Base-by-base conservation (phyloP, 2,329 filamentous ascomycete species). In the Ascochyta pisi region DNA sequence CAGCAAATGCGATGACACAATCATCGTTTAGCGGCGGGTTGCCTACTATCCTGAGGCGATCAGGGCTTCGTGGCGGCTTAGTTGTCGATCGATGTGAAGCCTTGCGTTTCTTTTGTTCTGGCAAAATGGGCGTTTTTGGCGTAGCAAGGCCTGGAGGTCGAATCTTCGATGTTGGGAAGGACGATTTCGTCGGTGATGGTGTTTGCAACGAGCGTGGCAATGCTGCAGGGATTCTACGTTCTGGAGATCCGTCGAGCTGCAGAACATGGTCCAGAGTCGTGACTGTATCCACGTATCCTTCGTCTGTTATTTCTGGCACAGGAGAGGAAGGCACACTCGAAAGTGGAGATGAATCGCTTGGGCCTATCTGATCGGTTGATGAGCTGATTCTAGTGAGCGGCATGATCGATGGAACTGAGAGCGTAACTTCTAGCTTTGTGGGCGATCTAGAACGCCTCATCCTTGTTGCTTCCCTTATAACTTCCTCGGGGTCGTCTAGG, bases 1-100 rank as follows among this genome's bases (percentile, higher is more conserved):
- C 62, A 5, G 76, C 75, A 58, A 70, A 76, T 16, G 68, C 67
- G 31, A 77, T 66, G 0, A 74, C 69, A 46, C 73, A 77, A 43
- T 74, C 63, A 13, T 60, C 41, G 42, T 72, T 73, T 31, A 78
- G 60, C 3, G 55, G 50, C 19, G 71, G 73, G 26, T 70, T 70
- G 7, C 40, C 49, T 13, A 66, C 70, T 16, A 74, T 69, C 27
- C 67, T 62, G 16, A 65, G 44, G 38, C 58, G 60, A 8, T 40
- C 54, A 4, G 60, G 57, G 39, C 56, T 62, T 19, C 51, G 58
- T 10, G 54, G 49, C 9, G 43, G 19, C 12, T 50, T 60, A 7
- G 42, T 26, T 2, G 46, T 26, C 5, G 24, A 47, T 26, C 33
- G 38, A n/a, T 39, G 15, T 6, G 24, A 13, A 1, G 27, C 29